phyloP scores from a whole-genome alignment of 2,329 filamentous ascomycete genomes.

The Colletotrichum caudatum region DNA sequence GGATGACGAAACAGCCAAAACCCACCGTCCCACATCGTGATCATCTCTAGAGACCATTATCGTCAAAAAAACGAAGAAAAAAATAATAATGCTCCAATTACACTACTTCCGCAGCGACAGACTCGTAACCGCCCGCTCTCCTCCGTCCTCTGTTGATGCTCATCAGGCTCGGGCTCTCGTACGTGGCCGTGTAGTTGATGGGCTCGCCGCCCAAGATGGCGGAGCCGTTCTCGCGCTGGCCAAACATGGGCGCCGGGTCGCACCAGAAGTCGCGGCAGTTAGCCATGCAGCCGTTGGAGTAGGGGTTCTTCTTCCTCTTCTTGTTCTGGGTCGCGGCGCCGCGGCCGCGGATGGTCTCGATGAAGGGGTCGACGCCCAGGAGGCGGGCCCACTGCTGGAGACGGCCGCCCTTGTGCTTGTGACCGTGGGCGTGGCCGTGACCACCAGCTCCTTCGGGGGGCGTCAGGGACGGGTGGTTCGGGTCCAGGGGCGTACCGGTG shows the following conservation, averaged over 20 bases:
- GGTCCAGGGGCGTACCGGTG: constrained; percentile 78
- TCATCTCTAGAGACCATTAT: constrained; percentile 2
- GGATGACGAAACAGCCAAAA: background rate
- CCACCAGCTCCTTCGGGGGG: constrained; percentile 55
- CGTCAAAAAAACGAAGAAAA: background rate
- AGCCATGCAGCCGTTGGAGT: constrained; percentile 82
- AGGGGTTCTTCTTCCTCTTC: constrained; percentile 80
- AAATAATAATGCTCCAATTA: constrained; percentile 50
- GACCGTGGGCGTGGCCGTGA: constrained; percentile 56
- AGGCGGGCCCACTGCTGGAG: constrained; percentile 85
- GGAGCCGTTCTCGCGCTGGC: constrained; percentile 77
- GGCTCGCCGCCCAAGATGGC: constrained; percentile 82
- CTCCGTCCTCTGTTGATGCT: constrained; percentile 59
- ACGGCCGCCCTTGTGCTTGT: constrained; percentile 72
- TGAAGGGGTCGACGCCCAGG: constrained; percentile 91
- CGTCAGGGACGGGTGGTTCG: constrained; percentile 73
- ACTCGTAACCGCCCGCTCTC: constrained; percentile 71
- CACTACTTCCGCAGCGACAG: constrained; percentile 69
- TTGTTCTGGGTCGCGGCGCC: constrained; percentile 71
- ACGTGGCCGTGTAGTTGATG: constrained; percentile 90
- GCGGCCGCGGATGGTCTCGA: constrained; percentile 89
- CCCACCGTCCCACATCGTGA: background rate
- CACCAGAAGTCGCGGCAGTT: constrained; percentile 99
- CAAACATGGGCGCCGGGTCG: constrained; percentile 85
- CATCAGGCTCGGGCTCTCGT: constrained; percentile 84